Evolutionary conservation across 192 early-diverging fungal genomes (phyloP).

Genomic region (Thamnidium elegans): DNA sequence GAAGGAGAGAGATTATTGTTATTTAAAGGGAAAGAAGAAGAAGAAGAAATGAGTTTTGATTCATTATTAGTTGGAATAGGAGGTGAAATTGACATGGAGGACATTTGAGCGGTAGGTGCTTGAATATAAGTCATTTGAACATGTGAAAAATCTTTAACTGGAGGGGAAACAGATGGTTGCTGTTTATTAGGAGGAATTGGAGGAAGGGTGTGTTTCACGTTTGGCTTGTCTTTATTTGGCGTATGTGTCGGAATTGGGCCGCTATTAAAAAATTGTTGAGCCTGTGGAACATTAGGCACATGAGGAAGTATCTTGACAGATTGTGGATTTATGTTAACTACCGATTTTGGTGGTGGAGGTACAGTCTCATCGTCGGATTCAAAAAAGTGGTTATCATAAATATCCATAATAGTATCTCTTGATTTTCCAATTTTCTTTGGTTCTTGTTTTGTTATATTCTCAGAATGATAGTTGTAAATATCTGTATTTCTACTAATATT

Average conservation of each 20-base stretch:
- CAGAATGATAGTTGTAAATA: constrained; percentile 1
- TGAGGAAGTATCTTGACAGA: constrained; percentile 24
- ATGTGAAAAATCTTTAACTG: constrained; percentile 16
- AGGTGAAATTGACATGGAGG: neutral
- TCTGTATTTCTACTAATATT: constrained; percentile 5
- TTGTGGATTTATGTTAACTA: constrained; percentile 14
- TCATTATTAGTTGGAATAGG: neutral
- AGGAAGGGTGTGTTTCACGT: neutral
- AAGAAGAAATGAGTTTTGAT: neutral
- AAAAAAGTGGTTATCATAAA: constrained; percentile 18
- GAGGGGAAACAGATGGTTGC: neutral
- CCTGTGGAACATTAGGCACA: constrained; percentile 9
- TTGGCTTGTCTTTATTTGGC: neutral
- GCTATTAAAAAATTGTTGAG: neutral
- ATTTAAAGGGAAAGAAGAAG: constrained; percentile 1
- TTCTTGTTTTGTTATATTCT: neutral
- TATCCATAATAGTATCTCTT: constrained; percentile 26
- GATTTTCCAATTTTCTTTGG: constrained; percentile 17
- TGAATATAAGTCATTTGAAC: constrained; percentile 27
- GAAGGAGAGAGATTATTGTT: neutral
- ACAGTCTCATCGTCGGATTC: constrained; percentile 10
- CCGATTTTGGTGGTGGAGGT: neutral
- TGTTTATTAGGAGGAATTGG: constrained; percentile 3
- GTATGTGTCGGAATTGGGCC: neutral
- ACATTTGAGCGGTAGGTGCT: constrained; percentile 21